phyloP scores from a whole-genome alignment of 108 stramenopile species.

The Aurantiochytrium sp. region DNA sequence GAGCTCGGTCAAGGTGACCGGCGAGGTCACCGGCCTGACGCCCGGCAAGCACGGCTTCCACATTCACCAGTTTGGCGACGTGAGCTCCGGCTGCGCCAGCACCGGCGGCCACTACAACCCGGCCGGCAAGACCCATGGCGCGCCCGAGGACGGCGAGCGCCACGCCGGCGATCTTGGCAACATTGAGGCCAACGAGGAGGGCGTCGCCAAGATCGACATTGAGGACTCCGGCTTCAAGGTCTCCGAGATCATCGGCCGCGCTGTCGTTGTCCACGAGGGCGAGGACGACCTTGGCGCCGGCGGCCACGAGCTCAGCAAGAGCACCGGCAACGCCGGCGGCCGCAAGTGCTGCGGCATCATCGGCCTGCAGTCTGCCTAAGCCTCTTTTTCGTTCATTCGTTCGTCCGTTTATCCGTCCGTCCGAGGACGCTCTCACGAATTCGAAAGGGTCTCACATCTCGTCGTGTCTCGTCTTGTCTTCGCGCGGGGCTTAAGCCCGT shows the following conservation, averaged over 20 bases:
- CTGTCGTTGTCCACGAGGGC: slow-evolving; percentile 68
- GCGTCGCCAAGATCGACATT: slow-evolving; percentile 58
- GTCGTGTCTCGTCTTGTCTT: no score
- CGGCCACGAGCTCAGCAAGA: slow-evolving; percentile 71
- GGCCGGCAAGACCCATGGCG: slow-evolving; percentile 66
- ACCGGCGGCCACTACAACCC: slow-evolving; percentile 83
- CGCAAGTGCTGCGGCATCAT: slow-evolving; percentile 74
- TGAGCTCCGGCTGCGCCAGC: slow-evolving; percentile 60
- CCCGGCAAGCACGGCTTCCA: slow-evolving; percentile 81
- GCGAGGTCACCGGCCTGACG: slow-evolving; percentile 61
- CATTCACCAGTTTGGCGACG: slow-evolving; percentile 72
- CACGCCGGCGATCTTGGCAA: slow-evolving; percentile 86
- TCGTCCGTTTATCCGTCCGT: no score
- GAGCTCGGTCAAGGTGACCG: background rate
- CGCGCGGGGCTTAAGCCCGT: no score
- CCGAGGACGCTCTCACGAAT: no score
- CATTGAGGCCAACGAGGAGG: slow-evolving; percentile 50
- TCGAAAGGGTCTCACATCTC: no score
- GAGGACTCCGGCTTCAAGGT: slow-evolving; percentile 69
- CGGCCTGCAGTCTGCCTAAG: slow-evolving; percentile 51
- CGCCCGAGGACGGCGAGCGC: slow-evolving; percentile 70
- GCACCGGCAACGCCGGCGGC: slow-evolving; percentile 78
- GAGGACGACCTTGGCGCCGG: slow-evolving; percentile 82
- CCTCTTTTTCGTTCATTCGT: background rate
- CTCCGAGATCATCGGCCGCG: slow-evolving; percentile 78